phyloP scores from a whole-genome alignment of 2,329 filamentous ascomycete genomes.

The Fusarium sp. region DNA sequence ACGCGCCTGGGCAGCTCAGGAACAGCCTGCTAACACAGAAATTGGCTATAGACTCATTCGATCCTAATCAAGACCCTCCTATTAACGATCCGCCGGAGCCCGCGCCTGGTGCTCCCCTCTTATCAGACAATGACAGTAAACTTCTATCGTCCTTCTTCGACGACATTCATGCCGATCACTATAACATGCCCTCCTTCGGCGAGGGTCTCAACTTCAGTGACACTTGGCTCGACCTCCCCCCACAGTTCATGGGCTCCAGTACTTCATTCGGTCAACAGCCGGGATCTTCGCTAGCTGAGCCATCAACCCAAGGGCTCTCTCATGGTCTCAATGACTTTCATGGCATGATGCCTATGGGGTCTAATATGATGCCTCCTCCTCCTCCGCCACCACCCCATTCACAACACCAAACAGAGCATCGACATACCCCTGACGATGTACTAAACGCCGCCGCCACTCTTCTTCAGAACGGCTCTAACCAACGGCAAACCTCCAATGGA shows the following conservation, averaged over 20 bases:
- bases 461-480: conserved; percentile 60
- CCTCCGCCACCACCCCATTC: conserved; percentile 47
- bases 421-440: conserved; percentile 67
- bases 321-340: conserved; percentile 43
- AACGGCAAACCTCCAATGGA: conserved; percentile 45
- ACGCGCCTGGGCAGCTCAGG: not conserved
- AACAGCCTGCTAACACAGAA: conserved; percentile 47
- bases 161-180: conserved; percentile 66
- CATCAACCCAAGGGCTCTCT: conserved; percentile 42
- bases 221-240: conserved; percentile 72
- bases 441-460: conserved; percentile 69
- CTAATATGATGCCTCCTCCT: conserved; percentile 56
- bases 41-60: conserved; percentile 60
- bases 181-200: conserved; percentile 64
- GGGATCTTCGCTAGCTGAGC: conserved; percentile 48
- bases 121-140: conserved; percentile 74
- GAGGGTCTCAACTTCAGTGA: conserved; percentile 66
- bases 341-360: conserved; percentile 42
- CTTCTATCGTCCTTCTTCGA: conserved; percentile 72
- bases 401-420: conserved; percentile 50
- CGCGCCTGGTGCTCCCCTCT: conserved; percentile 74
- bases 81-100: conserved; percentile 72
- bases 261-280: conserved; percentile 73
- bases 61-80: conserved; percentile 61
- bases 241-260: conserved; percentile 75